Percentiles rank a stretch among this genome's conserved stretches.
phyloP scores from a whole-genome alignment of 345 rosid genomes.

The Mercurialis annua region DNA sequence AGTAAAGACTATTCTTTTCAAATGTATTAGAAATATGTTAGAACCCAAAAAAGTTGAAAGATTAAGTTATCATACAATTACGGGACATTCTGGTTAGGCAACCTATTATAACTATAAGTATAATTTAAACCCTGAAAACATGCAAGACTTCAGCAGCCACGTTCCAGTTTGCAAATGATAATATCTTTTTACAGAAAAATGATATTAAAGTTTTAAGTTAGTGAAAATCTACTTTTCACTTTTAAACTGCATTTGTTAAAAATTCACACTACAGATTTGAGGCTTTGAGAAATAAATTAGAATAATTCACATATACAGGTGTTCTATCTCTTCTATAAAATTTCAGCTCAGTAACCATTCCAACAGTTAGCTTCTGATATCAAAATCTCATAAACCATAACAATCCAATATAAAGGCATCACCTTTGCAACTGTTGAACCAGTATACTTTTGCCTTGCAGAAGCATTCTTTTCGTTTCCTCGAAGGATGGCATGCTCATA shows the following conservation, averaged over 20 bases:
- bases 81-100: neutral
- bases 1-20: neutral
- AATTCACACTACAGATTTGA: neutral
- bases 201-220: too few relatives aligned
- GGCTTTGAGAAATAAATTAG: neutral
- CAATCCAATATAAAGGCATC: slow-evolving; percentile 17
- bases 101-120: neutral
- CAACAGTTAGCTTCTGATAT: neutral
- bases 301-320: neutral
- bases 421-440: slow-evolving; percentile 97
- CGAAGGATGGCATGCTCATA: slow-evolving; percentile 73
- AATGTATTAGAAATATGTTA: neutral
- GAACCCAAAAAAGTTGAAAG: neutral
- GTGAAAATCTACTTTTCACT: too few relatives aligned
- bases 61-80: neutral
- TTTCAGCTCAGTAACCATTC: neutral
- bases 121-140: neutral
- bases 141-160: neutral
- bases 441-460: slow-evolving; percentile 82
- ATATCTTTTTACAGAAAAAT: neutral
- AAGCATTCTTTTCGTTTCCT: slow-evolving; percentile 89
- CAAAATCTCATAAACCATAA: neutral
- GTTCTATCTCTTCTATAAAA: neutral
- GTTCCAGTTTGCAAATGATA: neutral
- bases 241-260: neutral